Evolutionary conservation across 169 alveolate species (phyloP), one percentile per base, ranked within the genome.

Genomic region (Cryptosporidium tyzzeri): DNA sequence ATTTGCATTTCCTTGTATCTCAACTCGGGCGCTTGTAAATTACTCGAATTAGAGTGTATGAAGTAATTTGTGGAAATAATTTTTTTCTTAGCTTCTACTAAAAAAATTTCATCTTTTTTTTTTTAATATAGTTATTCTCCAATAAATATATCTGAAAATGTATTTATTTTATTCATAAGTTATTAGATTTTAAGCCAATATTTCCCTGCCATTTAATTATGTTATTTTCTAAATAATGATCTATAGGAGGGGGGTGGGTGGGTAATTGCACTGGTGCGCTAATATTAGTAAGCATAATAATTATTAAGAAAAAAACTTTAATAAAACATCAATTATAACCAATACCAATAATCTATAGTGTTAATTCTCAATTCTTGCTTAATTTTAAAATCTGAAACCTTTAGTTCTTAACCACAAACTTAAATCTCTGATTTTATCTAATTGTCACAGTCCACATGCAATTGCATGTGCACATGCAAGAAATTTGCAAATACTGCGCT

Each of bases 1-100:
- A 73, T 53, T 35, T 73, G 86, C 71, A 73, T 73, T 73, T 55
- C 51, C 37, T 53, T 33, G 48, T 73, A 71, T 71, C 85, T 51
- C 70, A 50, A 29, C 69, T 73, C 86, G 86, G 70, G 86, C 86
- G 86, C 86, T 73, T 73, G 86, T 73, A 33, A n/a, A 73, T 73
- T 73, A 73, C 86, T 73, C 86, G 86, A 73, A 73, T 53, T 53
- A 55, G 86, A 73, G 86, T 37, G 55, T 21, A 41, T 18, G 41
- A 44, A 39, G 23, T 21, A 2, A 21, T 35, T 35, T 4, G 31
- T 65, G 67, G 67, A 21, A 55, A 55, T 51, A n/a, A 51, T n/a
- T n/a, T n/a, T 16, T 48, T 48, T 48, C 18, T 48, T 48, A 16
- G 23, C 18, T 48, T 48, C 7, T 5, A 48, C 10, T 14, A 3